Conservation (phyloP, 2,329 filamentous ascomycete genomes). For the Colletotrichum sp. region DNA sequence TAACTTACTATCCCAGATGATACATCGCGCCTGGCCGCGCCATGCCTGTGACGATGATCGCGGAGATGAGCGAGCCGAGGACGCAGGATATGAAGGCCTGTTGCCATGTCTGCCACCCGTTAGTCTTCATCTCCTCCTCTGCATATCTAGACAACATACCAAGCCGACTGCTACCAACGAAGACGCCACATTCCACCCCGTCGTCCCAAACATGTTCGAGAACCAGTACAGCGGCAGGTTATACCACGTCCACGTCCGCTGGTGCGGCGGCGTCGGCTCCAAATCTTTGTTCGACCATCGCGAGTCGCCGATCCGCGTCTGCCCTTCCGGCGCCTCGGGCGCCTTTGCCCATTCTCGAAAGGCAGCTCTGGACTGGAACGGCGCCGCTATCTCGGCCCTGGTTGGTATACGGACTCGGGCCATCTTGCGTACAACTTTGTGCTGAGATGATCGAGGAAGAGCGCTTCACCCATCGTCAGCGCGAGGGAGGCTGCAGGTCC, state of each 20-base stretch:
- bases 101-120: constrained; percentile 26
- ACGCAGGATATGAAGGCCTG: constrained; percentile 30
- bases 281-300: constrained; percentile 36
- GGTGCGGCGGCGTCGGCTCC: constrained; percentile 30
- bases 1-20: constrained; percentile 29
- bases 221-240: constrained; percentile 34
- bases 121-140: neutral
- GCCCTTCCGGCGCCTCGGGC: constrained; percentile 20
- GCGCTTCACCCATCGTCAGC: neutral
- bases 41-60: constrained; percentile 29
- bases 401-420: constrained; percentile 6
- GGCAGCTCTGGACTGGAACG: constrained; percentile 28
- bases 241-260: constrained; percentile 34
- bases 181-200: constrained; percentile 33
- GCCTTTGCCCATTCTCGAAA: constrained; percentile 29
- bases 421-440: neutral
- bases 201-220: constrained; percentile 29
- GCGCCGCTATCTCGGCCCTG: constrained; percentile 17
- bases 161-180: constrained; percentile 31
- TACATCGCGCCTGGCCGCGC: constrained; percentile 30
- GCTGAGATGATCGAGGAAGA: neutral
- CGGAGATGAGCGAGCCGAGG: constrained; percentile 28
- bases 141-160: too few species aligned
- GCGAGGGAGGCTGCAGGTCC: neutral
- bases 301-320: constrained; percentile 24